Evolutionary conservation across 1,284 basidiomycete species (phyloP), one percentile per base, ranked within the genome.

Genomic region (Cutaneotrichosporon daszewskae): DNA sequence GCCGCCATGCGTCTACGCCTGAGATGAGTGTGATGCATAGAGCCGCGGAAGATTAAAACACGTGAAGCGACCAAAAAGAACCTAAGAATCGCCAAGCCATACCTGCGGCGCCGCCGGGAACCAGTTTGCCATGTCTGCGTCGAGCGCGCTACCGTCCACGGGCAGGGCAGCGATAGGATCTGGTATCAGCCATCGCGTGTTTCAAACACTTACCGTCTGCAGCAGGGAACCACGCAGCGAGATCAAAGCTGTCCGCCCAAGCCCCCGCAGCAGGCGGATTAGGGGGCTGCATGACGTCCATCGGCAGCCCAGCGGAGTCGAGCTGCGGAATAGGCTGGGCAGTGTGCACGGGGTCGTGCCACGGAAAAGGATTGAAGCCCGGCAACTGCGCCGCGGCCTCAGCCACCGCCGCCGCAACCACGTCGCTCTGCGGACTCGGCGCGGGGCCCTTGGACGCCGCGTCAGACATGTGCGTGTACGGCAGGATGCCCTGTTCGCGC

Each of bases 61-160:
- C n/a, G n/a, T n/a, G n/a, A n/a, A n/a, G n/a, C n/a, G n/a, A n/a
- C n/a, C n/a, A n/a, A n/a, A n/a, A n/a, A n/a, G n/a, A n/a, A n/a
- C n/a, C n/a, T n/a, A n/a, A n/a, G n/a, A n/a, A n/a, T 49, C 39
- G 35, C 42, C 39, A n/a, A 43, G 33, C 49, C 49, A 51, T 16
- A 51, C 45, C 31, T 51, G 45, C 12, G 49, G 49, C 6, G 49
- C 49, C 5, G 49, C 49, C 3, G 49, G 49, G 42, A 51, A 51
- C 45, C 45, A 47, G 24, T 51, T 51, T 7, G 41, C 41, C 45
- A 51, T 43, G 34, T 51, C 49, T n/a, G 36, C 32, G 28, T 51
- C 45, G 19, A 51, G 45, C 12, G 45, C 45, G 14, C 38, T 44
- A 8, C 32, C 24, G 16, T 45, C 44, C 14, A 41, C 13, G 2